These are phyloP conservation scores for Gentiana dahurica DNA, from an alignment of 257 asterid species.

Conservation along the genomic window DNA sequence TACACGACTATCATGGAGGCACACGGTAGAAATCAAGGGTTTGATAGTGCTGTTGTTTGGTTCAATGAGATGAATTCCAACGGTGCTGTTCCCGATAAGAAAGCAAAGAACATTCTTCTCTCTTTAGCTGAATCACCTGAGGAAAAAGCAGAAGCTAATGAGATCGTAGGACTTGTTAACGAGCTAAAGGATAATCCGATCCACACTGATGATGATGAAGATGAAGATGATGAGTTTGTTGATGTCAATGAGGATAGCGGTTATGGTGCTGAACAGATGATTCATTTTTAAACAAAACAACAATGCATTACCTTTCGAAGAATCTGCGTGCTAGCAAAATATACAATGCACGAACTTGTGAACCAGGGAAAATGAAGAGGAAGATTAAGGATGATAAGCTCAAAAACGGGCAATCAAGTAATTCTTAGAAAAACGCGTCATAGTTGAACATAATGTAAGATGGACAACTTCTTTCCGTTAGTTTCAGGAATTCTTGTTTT, in stretches of 20 bases:
- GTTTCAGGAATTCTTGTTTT: no score
- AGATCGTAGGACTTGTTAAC: slow-evolving; percentile 27
- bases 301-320: no score
- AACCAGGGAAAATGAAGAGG: no score
- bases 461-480: no score
- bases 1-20: slow-evolving; percentile 94
- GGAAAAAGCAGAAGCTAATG: slow-evolving; percentile 64
- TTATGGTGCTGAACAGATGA: slow-evolving; percentile 11
- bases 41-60: slow-evolving; percentile 70
- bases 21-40: slow-evolving; percentile 66
- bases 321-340: no score
- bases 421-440: no score
- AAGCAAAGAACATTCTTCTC: slow-evolving; percentile 78
- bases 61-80: slow-evolving; percentile 69
- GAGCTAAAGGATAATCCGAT: slow-evolving; percentile 7
- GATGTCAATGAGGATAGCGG: slow-evolving; percentile 10
- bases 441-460: no score
- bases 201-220: slow-evolving; percentile 15
- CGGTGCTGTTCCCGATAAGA: slow-evolving; percentile 62
- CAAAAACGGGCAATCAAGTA: no score
- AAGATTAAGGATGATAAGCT: no score
- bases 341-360: no score
- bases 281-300: slow-evolving; percentile 4
- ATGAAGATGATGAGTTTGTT: not conserved
- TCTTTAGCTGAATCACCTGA: slow-evolving; percentile 77